Conservation (phyloP, 805 yeast genomes). For the Cyberlindnera suaveolens region DNA sequence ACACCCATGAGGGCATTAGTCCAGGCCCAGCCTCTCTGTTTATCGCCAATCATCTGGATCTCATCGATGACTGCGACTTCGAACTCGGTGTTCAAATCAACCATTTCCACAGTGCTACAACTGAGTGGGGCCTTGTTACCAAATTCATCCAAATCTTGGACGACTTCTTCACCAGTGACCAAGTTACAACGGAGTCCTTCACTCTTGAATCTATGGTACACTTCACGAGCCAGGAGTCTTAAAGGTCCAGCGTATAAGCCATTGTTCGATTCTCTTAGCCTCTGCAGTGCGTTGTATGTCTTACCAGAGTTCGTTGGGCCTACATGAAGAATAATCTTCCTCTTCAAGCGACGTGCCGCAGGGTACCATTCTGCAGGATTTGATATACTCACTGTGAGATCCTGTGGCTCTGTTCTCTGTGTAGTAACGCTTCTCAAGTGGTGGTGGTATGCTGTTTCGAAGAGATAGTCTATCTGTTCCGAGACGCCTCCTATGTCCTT, state of each 20-base stretch:
- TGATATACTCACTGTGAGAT: constrained; percentile 34
- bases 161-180: constrained; percentile 92
- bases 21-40: constrained; percentile 88
- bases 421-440: constrained; percentile 2
- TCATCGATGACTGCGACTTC: constrained; percentile 94
- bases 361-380: constrained; percentile 82
- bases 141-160: constrained; percentile 57
- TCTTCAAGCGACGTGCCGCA: constrained; percentile 67
- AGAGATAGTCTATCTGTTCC: constrained; percentile 5
- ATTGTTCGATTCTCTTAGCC: constrained; percentile 53
- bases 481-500: not conserved
- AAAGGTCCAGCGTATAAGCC: constrained; percentile 96
- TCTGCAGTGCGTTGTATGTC: constrained; percentile 74
- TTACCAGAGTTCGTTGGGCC: constrained; percentile 98
- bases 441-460: constrained; percentile 9
- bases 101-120: constrained; percentile 92
- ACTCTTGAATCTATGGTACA: constrained; percentile 70
- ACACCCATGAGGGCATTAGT: constrained; percentile 85
- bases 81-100: constrained; percentile 56
- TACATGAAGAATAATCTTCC: constrained; percentile 85
- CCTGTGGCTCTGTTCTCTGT: constrained; percentile 15
- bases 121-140: constrained; percentile 74
- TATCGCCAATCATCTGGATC: constrained; percentile 89
- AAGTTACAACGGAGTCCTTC: constrained; percentile 72
- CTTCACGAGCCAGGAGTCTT: constrained; percentile 84